Conservation (phyloP, 352 stramenopile species). For the Aphanomyces cochlioides region DNA sequence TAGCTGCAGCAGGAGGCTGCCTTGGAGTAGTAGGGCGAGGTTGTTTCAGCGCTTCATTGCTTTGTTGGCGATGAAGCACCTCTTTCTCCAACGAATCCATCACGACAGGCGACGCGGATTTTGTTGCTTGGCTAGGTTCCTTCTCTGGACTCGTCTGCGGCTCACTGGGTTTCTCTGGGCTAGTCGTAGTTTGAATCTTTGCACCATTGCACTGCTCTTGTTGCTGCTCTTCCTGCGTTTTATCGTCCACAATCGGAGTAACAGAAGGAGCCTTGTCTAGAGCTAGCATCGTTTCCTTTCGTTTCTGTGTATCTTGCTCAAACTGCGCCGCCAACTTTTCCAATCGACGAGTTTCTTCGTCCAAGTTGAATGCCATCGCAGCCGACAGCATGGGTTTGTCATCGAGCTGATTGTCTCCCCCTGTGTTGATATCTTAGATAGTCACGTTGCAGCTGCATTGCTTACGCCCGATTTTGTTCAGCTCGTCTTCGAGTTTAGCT, state of each 20-base stretch:
- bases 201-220: no score
- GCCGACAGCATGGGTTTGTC: neutral
- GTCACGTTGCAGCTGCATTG: neutral
- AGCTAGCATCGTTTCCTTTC: neutral
- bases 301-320: neutral
- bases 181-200: neutral
- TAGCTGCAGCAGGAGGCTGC: neutral
- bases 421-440: neutral
- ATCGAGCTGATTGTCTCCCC: conserved; percentile 23
- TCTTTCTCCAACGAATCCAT: conserved; percentile 11
- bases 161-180: neutral
- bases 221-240: no score
- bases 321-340: conserved; percentile 1
- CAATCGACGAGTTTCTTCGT: conserved; percentile 2
- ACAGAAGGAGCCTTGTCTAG: neutral
- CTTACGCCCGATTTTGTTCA: neutral
- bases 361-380: conserved; percentile 2
- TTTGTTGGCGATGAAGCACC: conserved; percentile 13
- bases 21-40: neutral
- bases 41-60: conserved; percentile 5
- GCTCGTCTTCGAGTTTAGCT: neutral
- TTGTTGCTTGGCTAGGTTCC: neutral
- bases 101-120: neutral
- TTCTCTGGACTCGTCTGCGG: neutral
- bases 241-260: no score